These are phyloP conservation scores for Alternaria sp. DNA, from an alignment of 2,329 filamentous ascomycete species.

Conservation along the genomic window DNA sequence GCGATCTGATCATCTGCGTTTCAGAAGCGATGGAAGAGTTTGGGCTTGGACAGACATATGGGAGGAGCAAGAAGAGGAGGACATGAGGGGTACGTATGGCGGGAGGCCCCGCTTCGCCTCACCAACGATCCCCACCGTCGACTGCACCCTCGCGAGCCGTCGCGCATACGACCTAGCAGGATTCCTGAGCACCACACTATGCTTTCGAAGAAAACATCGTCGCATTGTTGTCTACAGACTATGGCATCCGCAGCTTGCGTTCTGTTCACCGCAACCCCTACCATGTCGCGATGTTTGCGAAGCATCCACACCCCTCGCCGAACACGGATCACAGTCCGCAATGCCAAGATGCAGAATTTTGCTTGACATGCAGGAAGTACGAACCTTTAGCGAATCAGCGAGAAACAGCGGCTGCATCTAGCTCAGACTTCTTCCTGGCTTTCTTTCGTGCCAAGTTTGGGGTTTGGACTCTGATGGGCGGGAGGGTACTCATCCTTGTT, in stretches of 20 bases:
- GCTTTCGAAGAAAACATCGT: not conserved
- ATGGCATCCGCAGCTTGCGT: not conserved
- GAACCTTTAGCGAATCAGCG: not conserved
- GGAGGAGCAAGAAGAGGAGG: not conserved
- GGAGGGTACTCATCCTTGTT: not conserved
- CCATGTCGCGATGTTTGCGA: not conserved
- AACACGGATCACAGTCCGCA: not conserved
- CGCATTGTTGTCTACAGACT: not conserved
- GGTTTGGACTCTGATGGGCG: not conserved
- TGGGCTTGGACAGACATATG: not conserved
- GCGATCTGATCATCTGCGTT: not conserved
- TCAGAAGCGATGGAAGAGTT: not conserved
- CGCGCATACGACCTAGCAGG: not conserved
- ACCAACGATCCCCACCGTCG: not conserved
- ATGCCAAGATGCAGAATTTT: slow-evolving; percentile 5
- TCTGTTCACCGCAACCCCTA: not conserved
- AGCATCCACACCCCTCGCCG: not conserved
- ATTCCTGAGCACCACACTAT: not conserved
- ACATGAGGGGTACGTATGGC: not conserved
- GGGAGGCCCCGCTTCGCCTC: not conserved
- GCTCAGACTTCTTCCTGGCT: not conserved
- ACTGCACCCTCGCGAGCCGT: not conserved
- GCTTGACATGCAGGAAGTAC: not conserved
- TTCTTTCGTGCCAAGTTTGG: not conserved
- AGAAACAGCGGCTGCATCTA: not conserved